Conservation (phyloP, 73 alveolate genomes). For the Stentor roeselii region DNA sequence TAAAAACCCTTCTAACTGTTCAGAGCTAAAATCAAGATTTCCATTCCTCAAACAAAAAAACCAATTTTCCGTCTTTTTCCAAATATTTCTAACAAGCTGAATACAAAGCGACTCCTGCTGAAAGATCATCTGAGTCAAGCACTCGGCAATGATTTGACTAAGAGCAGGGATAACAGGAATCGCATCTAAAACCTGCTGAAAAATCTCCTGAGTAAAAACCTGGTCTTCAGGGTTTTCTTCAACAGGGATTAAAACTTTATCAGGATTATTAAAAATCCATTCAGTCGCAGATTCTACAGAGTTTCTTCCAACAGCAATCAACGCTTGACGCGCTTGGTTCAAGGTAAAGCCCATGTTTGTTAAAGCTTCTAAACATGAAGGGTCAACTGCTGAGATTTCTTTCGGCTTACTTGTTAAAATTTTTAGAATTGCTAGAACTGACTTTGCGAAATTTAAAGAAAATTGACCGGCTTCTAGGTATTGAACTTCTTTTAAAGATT, state of each 20-base stretch:
- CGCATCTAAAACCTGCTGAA: not conserved
- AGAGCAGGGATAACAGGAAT: constrained; percentile 11
- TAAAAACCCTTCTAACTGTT: too few relatives aligned
- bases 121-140: too few relatives aligned
- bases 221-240: not conserved
- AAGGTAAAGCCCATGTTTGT: constrained; percentile 12
- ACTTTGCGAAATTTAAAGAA: not conserved
- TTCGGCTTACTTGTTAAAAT: not conserved
- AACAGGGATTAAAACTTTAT: not conserved
- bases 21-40: too few relatives aligned
- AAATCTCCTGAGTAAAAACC: not conserved
- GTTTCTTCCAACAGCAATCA: not conserved
- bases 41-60: too few relatives aligned
- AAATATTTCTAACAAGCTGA: too few relatives aligned
- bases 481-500: not conserved
- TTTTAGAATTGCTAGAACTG: not conserved
- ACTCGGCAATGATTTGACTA: not conserved
- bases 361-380: not conserved
- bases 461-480: not conserved
- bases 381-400: not conserved
- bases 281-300: constrained; percentile 19
- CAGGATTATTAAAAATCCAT: constrained; percentile 30
- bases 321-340: constrained; percentile 7
- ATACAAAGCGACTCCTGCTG: too few relatives aligned
- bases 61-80: too few relatives aligned